Base-by-base conservation (phyloP, 139 green algal species). In the Eudorina sp. region DNA sequence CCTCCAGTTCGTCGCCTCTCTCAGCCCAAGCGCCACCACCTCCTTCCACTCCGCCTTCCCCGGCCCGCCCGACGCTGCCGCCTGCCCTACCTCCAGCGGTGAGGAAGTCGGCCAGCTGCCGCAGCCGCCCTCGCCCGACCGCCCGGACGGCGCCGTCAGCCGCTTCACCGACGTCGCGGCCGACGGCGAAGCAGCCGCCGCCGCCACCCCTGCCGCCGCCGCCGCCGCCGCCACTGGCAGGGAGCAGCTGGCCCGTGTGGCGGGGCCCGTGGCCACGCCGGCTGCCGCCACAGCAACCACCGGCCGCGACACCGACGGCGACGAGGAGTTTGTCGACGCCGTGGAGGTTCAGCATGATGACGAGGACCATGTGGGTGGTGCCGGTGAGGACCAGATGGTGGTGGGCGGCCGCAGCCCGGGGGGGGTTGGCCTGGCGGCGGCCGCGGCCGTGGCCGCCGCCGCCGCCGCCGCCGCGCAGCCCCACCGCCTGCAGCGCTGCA, bases 261-360 rank as follows among this genome's bases (percentile, higher is more conserved):
- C 53, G 34, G 23, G 11, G 29, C 51, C 46, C 8, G 75, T 6
- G 0, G 36, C 18, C 2, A 31, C 70, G 11, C 36, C 51, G 2
- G 41, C 16, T 19, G 25, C 7, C 34, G 68, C 29, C 45, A 46
- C 46, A n/a, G 45, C 43, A 11, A 31, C 5, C 13, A 29, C 45
- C 3, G 23, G 13, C 14, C 31, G 38, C 55, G 40, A 68, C 64
- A 53, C 62, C 19, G 81, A 87, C 31, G 64, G 64, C 27, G 81
- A 87, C 43, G 81, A 87, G 81, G 81, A 79, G 46, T 87, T 87
- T 69, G 81, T 51, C 45, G 81, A 87, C 34, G 62, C 64, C 13
- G 81, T 87, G 31, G 81, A 87, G 45, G 64, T 68, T 0, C 62
- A 87, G 64, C 60, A 86, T 40, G 78, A 85, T 41, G 55, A 85